phyloP scores from a whole-genome alignment of 176 grass and related monocot species.

The Tillandsia leiboldiana region DNA sequence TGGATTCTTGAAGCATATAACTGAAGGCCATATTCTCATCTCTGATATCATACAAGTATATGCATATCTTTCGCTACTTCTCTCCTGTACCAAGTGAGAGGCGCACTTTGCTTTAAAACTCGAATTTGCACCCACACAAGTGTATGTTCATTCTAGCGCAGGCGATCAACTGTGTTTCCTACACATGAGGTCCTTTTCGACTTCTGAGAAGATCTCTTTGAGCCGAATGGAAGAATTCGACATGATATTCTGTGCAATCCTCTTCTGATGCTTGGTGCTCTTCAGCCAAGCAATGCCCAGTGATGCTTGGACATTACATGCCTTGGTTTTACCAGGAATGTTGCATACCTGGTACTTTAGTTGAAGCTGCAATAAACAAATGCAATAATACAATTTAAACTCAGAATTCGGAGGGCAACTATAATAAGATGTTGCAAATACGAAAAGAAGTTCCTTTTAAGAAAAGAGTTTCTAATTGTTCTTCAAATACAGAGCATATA shows the following conservation, averaged over 20 bases:
- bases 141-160: background rate
- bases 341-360: constrained; percentile 74
- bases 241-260: constrained; percentile 76
- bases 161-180: background rate
- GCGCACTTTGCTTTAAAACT: background rate
- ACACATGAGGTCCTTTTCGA: constrained; percentile 35
- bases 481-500: background rate
- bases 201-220: constrained; percentile 57
- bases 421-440: constrained; percentile 9
- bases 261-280: constrained; percentile 62
- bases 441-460: background rate
- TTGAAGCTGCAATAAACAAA: constrained; percentile 49
- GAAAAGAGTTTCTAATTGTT: background rate
- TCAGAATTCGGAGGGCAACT: constrained; percentile 12
- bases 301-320: constrained; percentile 52
- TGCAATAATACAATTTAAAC: background rate
- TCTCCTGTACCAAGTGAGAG: too few relatives aligned
- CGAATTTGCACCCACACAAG: background rate
- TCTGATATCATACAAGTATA: too few relatives aligned
- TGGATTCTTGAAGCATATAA: too few relatives aligned
- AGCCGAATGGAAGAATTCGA: constrained; percentile 64
- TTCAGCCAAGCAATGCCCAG: constrained; percentile 86
- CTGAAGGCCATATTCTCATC: too few relatives aligned
- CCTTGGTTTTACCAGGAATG: constrained; percentile 51
- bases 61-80: too few relatives aligned